Percentiles rank a stretch among this genome's conserved stretches.
phyloP scores from a whole-genome alignment of 345 rosid genomes.

The Sisymbrium irio region DNA sequence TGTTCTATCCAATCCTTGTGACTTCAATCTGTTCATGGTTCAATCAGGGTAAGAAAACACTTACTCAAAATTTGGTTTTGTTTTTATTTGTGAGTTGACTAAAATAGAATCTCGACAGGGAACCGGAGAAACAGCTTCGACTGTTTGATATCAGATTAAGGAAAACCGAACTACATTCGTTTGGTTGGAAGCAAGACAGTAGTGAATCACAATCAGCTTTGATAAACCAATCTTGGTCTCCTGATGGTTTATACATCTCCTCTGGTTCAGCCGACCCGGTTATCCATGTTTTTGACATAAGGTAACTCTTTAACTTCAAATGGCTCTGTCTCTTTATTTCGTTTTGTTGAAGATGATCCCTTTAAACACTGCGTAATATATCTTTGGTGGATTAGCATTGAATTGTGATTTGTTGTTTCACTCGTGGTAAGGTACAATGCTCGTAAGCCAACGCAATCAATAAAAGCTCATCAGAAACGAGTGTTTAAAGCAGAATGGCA shows the following conservation, averaged over 20 bases:
- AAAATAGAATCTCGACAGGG: constrained; percentile 34
- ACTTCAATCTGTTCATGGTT: constrained; percentile 92
- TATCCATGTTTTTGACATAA: constrained; percentile 83
- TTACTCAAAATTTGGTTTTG: neutral
- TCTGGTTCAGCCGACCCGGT: constrained; percentile 96
- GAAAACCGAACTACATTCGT: constrained; percentile 75
- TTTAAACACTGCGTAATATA: neutral
- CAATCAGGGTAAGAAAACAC: constrained; percentile 71
- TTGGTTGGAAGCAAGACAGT: constrained; percentile 95
- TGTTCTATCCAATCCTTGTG: constrained; percentile 84
- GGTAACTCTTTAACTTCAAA: constrained; percentile 36
- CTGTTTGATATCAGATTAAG: constrained; percentile 77
- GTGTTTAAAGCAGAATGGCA: constrained; percentile 94
- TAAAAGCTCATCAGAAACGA: constrained; percentile 81
- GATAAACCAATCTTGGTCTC: constrained; percentile 93
- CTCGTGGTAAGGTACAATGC: constrained; percentile 50
- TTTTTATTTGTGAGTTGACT: neutral
- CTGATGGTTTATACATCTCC: constrained; percentile 71
- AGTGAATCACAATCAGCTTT: constrained; percentile 91
- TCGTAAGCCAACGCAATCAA: constrained; percentile 71
- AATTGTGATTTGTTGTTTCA: constrained; percentile 8
- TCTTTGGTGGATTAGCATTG: neutral
- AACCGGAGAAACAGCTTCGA: constrained; percentile 75
- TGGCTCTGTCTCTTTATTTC: too few species aligned
- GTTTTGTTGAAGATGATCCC: too few species aligned